phyloP scores from a whole-genome alignment of 441 rosid species.

The Cnidoscolus chayamansa region DNA sequence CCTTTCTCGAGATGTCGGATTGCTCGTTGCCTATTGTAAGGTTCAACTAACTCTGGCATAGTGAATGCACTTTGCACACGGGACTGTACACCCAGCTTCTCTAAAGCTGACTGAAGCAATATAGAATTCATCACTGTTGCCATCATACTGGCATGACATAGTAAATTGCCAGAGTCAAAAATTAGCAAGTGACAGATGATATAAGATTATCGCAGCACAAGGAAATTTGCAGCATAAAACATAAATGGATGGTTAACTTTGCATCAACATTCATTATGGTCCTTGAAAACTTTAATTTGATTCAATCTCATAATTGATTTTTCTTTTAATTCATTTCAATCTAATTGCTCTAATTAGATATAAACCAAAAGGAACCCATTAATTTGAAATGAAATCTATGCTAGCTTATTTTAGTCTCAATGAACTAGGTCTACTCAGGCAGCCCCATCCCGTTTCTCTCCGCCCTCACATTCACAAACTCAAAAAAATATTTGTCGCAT shows the following conservation, averaged over 20 bases:
- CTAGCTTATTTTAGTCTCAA: not conserved
- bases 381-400: not conserved
- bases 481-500: not conserved
- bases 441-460: not conserved
- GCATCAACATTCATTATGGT: not conserved
- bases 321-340: not conserved
- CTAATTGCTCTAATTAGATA: not conserved
- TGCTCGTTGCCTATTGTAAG: slow-evolving; percentile 72
- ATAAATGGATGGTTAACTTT: not conserved
- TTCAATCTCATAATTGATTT: not conserved
- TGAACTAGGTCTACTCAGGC: too few species aligned
- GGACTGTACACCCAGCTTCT: slow-evolving; percentile 69
- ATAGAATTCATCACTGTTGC: slow-evolving; percentile 87
- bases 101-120: slow-evolving; percentile 81
- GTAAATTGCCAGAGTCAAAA: slow-evolving; percentile 17
- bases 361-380: not conserved
- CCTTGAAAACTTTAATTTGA: not conserved
- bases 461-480: not conserved
- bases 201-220: not conserved
- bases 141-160: slow-evolving; percentile 58
- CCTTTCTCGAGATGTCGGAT: slow-evolving; percentile 90
- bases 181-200: slow-evolving; percentile 18
- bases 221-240: not conserved
- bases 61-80: slow-evolving; percentile 70
- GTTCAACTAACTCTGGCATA: slow-evolving; percentile 77